Conservation (phyloP, 805 yeast species). For the Jamesozyma gamospora region DNA sequence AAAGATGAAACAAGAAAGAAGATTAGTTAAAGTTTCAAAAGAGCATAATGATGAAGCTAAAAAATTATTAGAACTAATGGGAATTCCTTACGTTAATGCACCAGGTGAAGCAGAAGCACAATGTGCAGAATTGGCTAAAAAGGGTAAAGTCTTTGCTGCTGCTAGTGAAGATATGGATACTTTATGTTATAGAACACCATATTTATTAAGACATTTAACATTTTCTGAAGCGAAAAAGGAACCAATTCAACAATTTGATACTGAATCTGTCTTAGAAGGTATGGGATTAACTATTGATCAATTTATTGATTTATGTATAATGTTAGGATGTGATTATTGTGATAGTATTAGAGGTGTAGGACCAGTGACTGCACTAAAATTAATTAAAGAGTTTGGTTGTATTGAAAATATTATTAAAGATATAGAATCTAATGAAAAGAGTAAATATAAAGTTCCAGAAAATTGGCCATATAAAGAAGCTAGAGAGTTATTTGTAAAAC, state of each 20-base stretch:
- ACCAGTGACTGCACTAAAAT: constrained; percentile 84
- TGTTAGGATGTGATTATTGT: constrained; percentile 95
- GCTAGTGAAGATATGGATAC: constrained; percentile 99
- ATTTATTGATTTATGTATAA: constrained; percentile 84
- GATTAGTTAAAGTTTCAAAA: constrained; percentile 79
- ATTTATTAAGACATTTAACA: constrained; percentile 76
- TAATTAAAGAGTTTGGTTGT: constrained; percentile 75
- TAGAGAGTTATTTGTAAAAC: constrained; percentile 68
- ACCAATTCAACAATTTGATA: constrained; percentile 78
- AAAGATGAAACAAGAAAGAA: constrained; percentile 62
- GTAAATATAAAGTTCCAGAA: constrained; percentile 79
- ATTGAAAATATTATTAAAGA: constrained; percentile 68
- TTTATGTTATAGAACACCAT: constrained; percentile 80
- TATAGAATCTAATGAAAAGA: constrained; percentile 38
- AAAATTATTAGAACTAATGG: constrained; percentile 73
- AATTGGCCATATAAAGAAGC: constrained; percentile 91
- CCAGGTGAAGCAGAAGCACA: constrained; percentile 99
- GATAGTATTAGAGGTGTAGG: constrained; percentile 94
- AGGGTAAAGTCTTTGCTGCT: constrained; percentile 91
- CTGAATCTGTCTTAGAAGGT: constrained; percentile 60
- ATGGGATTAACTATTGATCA: constrained; percentile 62
- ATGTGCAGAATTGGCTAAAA: constrained; percentile 84
- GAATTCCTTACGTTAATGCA: constrained; percentile 86
- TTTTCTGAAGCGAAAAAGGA: constrained; percentile 89
- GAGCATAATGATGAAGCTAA: constrained; percentile 95